Percentiles rank a stretch among this genome's conserved stretches.
Conservation (phyloP, 176 grass and related monocot genomes). For the Avena atlantica region DNA sequence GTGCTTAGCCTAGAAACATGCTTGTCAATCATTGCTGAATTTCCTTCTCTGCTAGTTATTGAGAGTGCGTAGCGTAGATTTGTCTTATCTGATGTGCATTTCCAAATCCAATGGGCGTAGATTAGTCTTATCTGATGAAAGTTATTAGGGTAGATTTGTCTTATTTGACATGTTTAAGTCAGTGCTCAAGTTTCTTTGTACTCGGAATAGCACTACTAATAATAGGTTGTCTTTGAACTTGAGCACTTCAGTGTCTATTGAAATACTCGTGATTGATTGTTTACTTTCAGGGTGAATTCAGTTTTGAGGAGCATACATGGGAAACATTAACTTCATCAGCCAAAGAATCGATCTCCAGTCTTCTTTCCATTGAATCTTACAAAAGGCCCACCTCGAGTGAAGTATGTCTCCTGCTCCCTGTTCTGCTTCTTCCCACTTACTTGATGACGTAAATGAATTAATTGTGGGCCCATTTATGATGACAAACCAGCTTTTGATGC, state of each 20-base stretch:
- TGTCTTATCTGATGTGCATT: constrained; percentile 15
- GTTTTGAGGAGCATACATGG: constrained; percentile 71
- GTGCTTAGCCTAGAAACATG: not conserved
- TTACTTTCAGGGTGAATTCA: constrained; percentile 65
- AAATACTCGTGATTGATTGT: not conserved
- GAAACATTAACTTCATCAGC: constrained; percentile 68
- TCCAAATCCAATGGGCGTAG: not conserved
- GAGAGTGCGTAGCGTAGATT: not conserved
- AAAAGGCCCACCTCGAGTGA: constrained; percentile 68
- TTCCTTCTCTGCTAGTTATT: constrained; percentile 30
- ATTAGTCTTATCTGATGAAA: too few relatives aligned
- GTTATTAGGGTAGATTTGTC: constrained; percentile 28
- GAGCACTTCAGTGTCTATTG: not conserved
- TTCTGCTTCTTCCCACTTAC: not conserved
- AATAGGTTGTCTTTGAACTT: not conserved
- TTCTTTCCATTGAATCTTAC: constrained; percentile 68
- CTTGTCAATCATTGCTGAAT: constrained; percentile 13
- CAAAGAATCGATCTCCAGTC: constrained; percentile 67
- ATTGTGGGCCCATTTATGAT: not conserved
- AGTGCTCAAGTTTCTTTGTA: too few relatives aligned
- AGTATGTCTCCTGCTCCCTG: constrained; percentile 43
- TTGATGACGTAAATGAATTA: not conserved
- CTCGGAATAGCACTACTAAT: not conserved
- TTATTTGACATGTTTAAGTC: constrained; percentile 24
- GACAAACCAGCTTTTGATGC: constrained; percentile 54